Conservation (phyloP, 768 basidiomycete genomes). For the Udeniomyces megalosporus region DNA sequence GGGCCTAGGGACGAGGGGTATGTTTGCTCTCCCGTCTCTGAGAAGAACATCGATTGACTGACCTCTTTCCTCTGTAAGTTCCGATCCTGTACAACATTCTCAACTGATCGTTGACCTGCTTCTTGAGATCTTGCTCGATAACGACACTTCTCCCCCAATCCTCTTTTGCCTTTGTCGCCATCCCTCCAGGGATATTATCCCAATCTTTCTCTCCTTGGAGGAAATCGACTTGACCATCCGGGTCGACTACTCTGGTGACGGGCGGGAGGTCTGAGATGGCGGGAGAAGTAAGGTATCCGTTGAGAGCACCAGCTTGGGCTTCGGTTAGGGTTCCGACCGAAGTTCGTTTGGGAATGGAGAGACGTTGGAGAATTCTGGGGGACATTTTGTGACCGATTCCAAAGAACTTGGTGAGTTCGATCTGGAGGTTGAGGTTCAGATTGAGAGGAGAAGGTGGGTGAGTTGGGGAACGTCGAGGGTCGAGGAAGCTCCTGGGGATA, state of each 20-base stretch:
- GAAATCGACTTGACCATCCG: conserved; percentile 20
- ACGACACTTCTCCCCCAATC: conserved; percentile 60
- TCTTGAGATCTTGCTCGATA: conserved; percentile 73
- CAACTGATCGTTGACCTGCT: conserved; percentile 76
- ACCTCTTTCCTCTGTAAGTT: conserved; percentile 72
- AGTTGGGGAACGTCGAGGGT: neutral
- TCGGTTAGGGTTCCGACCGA: conserved; percentile 68
- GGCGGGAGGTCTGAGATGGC: conserved; percentile 52
- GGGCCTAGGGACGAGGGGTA: neutral
- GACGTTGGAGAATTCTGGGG: conserved; percentile 69
- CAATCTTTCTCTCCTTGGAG: conserved; percentile 9
- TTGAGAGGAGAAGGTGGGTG: conserved; percentile 33
- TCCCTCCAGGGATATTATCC: neutral
- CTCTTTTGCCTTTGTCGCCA: conserved; percentile 8
- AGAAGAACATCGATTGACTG: neutral
- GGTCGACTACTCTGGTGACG: conserved; percentile 48
- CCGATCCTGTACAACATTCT: conserved; percentile 85
- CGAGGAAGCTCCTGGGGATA: too few species aligned
- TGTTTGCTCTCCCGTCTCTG: neutral
- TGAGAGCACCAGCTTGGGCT: conserved; percentile 74
- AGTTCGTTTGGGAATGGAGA: conserved; percentile 75
- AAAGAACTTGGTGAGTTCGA: conserved; percentile 76
- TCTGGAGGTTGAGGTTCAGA: too few species aligned
- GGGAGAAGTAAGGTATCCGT: conserved; percentile 85
- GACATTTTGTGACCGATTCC: conserved; percentile 66